Evolutionary conservation across 192 early-diverging fungal genomes (phyloP), one percentile per base, ranked within the genome.

Genomic region (Podila horticola): DNA sequence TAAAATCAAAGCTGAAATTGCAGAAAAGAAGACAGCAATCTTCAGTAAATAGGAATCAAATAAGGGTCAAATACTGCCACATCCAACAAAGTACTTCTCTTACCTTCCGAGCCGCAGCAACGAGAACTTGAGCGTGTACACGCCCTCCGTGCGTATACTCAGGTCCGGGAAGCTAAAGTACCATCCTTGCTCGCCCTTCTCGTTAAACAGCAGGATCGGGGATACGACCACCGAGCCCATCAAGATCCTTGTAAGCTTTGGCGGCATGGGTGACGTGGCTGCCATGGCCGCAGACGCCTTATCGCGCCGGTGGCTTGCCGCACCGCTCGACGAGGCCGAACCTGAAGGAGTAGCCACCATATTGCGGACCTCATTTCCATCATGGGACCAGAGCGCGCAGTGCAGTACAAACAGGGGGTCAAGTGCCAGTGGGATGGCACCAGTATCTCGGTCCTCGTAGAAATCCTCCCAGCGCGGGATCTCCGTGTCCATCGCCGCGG

Each of bases 161-260:
- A 94, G 73, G 66, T 94, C 92, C 6, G 93, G 91, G 71, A 93
- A 94, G 49, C 91, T 91, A 86, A 94, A 94, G 73, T 90, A 94
- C 63, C 90, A 90, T 2, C 93, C 92, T 10, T 84, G 85, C 69
- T 90, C 85, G 34, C 90, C 90, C 19, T 85, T 58, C 6, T 83
- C 72, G 60, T 90, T 87, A 29, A 84, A 86, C 36, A 91, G 62
- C 26, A 88, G 26, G 28, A 82, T 85, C n/a, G 89, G 89, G 2
- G 90, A 91, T 4, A 87, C 88, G 2, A 90, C 90, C 17, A 91
- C 62, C 5, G 89, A 87, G 0, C 90, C 90, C 89, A 91, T 90
- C 41, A 91, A 68, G 11, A 91, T 88, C 60, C 89, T 84, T 6
- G 89, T 90, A 64, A 83, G 82, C 68, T 89, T 90, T 12, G 90